Evolutionary conservation across 441 rosid species (phyloP), one percentile per base, ranked within the genome.

Genomic region (Populus hybrid): DNA sequence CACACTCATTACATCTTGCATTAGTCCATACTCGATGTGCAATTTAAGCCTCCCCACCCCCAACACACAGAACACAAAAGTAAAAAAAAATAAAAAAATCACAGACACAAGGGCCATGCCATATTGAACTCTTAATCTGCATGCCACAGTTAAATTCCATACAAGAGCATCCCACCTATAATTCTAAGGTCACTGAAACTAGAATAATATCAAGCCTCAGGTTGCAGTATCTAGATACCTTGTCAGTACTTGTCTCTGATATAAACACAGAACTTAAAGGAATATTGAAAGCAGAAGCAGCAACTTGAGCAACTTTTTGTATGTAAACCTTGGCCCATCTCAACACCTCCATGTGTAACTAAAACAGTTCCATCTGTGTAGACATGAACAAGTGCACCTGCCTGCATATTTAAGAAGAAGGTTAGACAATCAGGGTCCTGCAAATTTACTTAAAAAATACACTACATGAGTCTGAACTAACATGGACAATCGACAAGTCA

Each of bases 271-370:
- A 94, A 72, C 85, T 84, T 76, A 95, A 93, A 38, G 97, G 92
- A 73, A 95, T 90, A 81, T 89, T 87, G 82, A 95, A 95, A 71
- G 94, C 92, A 59, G 98, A 92, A 16, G 99, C 98, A 83, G 97
- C 97, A 86, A 95, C 85, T 84, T 95, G 99, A 64, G 98, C 99
- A 45, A 95, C 93, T 84, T 95, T 95, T 95, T 77, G 99, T 95
- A 78, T 94, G 99, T 77, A 95, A 88, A 70, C 99, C 99, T 91
- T 95, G 99, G 63, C 99, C 99, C 99, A 95, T 95, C 86, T 95
- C 99, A 61, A 95, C 98, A 73, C 98, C 99, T 74, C 99, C 99
- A 82, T 94, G 98, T 45, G 98, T 88, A 78, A 95, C 98, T 81
- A 95, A 83, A 84, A 95, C 97, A 83, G 99, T 94, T 75, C 99